Evolutionary conservation across 2,329 filamentous ascomycete species (phyloP), one percentile per base, ranked within the genome.

Genomic region (Trichoderma sp.): DNA sequence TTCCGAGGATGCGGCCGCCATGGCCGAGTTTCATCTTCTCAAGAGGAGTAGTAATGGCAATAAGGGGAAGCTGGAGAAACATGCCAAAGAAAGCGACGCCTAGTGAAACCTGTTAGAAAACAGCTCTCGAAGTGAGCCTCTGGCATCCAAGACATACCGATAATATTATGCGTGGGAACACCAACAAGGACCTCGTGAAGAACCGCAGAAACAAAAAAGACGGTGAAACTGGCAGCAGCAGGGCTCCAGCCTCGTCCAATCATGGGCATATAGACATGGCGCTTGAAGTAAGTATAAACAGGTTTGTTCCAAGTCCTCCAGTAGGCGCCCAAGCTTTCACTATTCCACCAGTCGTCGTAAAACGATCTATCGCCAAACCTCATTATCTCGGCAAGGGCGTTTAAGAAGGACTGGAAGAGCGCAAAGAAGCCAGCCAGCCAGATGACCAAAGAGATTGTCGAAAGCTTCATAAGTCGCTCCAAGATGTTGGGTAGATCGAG

Each of bases 311-410:
- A 99, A 1, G 92, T 93, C 26, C 95, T 90, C 95, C 95, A 98
- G 84, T 99, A 99, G 5, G 88, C 88, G 39, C 95, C 93, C 7
- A 98, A 85, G 75, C 91, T 94, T 69, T 91, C 90, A 74, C 91
- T 93, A 79, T 99, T 99, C 96, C 96, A 99, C 96, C 96, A 99
- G 78, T 97, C 94, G 47, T 93, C 92, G 81, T 99, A 99, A 81
- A 99, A 99, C 67, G 95, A 92, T 34, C 96, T 89, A 80, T 99
- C 96, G 20, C 92, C 96, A 77, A 99, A 99, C 57, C 88, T 88
- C 85, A 94, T 92, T 13, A 98, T 84, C 81, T 99, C 96, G 4
- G 95, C 95, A 23, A 98, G 85, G 0, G 94, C 94, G 78, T 99
- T 99, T 64, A 99, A 85, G 73, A 93, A 91, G 1, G 93, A 95